Evolutionary conservation across 2,329 filamentous ascomycete species (phyloP), one percentile per base, ranked within the genome.

Genomic region (Stachybotrys chlorohalonatus): DNA sequence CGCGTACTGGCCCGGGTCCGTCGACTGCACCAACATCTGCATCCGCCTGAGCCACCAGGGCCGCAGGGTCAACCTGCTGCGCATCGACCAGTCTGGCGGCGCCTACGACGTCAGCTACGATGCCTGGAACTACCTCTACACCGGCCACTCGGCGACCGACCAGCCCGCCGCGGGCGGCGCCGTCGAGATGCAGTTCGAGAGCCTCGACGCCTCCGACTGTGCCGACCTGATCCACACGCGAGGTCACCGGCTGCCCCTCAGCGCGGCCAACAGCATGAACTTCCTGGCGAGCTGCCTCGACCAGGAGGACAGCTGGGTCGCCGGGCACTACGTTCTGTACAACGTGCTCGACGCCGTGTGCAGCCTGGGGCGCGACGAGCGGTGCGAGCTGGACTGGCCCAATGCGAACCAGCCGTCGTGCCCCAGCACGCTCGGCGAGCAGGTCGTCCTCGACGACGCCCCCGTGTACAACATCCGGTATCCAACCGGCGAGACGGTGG

Each of bases 21-120:
- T 81, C 55, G 73, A 76, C 69, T 84, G 81, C 72, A 69, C 72
- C 67, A 76, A 77, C 62, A 70, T 84, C 61, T 84, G 81, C 69
- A 70, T 84, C 56, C 73, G 75, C 53, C 69, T 84, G 53, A 71
- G 68, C 49, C 74, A 78, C 66, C 65, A 70, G 36, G 75, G 70
- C 55, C 78, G 80, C 51, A 70, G 69, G 30, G 70, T 86, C 56
- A 75, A 82, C 57, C 81, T 90, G 50, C 74, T 84, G 47, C 78
- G 77, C 63, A 68, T 84, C 61, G 82, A 84, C 68, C 71, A 75
- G 58, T 84, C 80, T 0, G 70, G 73, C 54, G 80, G 80, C 54
- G 81, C 81, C 32, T 66, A 82, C 67, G 82, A 84, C 64, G 73
- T 84, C 63, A 76, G 72, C 63, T 84, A 83, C 71, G 81, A 84